Conservation (phyloP, 768 basidiomycete species). For the Dacryopinax primogenitus region DNA sequence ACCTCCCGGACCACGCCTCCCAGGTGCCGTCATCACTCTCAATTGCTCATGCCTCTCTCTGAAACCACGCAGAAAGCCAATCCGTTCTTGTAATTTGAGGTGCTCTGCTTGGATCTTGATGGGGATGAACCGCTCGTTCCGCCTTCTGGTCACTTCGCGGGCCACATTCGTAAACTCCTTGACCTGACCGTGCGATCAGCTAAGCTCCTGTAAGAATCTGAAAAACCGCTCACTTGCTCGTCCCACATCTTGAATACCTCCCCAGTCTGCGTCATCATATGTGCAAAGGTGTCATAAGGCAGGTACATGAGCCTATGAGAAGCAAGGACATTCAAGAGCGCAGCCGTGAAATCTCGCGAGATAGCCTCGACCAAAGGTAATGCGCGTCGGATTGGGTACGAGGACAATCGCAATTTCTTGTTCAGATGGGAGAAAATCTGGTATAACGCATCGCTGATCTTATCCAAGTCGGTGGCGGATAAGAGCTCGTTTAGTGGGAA, state of each 20-base stretch:
- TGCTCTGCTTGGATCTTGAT: constrained; percentile 91
- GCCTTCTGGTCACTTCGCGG: constrained; percentile 80
- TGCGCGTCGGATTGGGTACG: constrained; percentile 91
- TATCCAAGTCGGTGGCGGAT: constrained; percentile 89
- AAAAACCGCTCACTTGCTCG: constrained; percentile 32
- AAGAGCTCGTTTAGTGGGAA: constrained; percentile 95
- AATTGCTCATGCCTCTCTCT: constrained; percentile 95
- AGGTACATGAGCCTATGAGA: constrained; percentile 86
- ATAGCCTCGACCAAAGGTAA: constrained; percentile 97
- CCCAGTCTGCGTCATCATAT: constrained; percentile 59
- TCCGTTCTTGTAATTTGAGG: constrained; percentile 77
- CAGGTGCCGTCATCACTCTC: constrained; percentile 92
- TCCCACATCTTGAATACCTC: constrained; percentile 81
- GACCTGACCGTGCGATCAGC: constrained; percentile 30
- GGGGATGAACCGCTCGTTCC: constrained; percentile 85
- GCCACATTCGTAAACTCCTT: constrained; percentile 89
- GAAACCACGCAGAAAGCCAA: constrained; percentile 79
- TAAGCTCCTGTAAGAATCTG: neutral
- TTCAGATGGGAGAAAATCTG: constrained; percentile 89
- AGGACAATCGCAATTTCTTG: constrained; percentile 88
- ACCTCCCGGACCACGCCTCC: constrained; percentile 58
- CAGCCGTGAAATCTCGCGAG: constrained; percentile 93
- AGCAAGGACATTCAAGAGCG: constrained; percentile 78
- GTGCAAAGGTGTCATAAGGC: constrained; percentile 88
- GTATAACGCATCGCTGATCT: constrained; percentile 77